Conservation (phyloP, 345 rosid genomes). For the Gossypioides kirkii region DNA sequence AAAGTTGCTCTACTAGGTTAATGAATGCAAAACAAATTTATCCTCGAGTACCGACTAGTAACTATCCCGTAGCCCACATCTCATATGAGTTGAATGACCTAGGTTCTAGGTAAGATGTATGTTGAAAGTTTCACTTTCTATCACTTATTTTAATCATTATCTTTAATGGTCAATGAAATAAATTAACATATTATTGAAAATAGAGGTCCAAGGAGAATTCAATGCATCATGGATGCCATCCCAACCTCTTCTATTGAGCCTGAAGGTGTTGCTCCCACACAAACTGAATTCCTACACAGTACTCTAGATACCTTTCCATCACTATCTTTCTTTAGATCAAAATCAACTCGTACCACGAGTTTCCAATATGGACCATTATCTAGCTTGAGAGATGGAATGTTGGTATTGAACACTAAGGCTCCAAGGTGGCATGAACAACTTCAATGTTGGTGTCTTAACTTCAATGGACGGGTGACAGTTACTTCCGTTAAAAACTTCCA, state of each 20-base stretch:
- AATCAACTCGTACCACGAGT: conserved; percentile 48
- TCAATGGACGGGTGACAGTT: conserved; percentile 78
- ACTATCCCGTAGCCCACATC: conserved; percentile 61
- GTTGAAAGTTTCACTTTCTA: not conserved
- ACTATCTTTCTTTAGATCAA: conserved; percentile 68
- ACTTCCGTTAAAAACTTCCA: conserved; percentile 92
- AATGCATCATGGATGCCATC: conserved; percentile 71
- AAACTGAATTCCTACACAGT: conserved; percentile 54
- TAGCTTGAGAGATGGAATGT: conserved; percentile 41
- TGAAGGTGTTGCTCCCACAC: conserved; percentile 77
- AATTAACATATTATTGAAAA: conserved; percentile 8
- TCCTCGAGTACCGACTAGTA: conserved; percentile 56
- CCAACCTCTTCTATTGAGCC: conserved; percentile 62
- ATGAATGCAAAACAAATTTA: conserved; percentile 60
- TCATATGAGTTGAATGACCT: conserved; percentile 79
- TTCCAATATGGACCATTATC: conserved; percentile 42
- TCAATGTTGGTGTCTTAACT: conserved; percentile 90
- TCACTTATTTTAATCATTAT: not conserved
- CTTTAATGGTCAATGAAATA: not conserved
- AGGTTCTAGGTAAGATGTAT: conserved; percentile 65
- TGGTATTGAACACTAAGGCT: conserved; percentile 63
- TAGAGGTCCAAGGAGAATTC: conserved; percentile 94
- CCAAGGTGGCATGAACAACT: conserved; percentile 95
- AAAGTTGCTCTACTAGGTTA: conserved; percentile 56
- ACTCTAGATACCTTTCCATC: conserved; percentile 50